Base-by-base conservation (phyloP, 257 asterid species). In the Coffea eugenioides region DNA sequence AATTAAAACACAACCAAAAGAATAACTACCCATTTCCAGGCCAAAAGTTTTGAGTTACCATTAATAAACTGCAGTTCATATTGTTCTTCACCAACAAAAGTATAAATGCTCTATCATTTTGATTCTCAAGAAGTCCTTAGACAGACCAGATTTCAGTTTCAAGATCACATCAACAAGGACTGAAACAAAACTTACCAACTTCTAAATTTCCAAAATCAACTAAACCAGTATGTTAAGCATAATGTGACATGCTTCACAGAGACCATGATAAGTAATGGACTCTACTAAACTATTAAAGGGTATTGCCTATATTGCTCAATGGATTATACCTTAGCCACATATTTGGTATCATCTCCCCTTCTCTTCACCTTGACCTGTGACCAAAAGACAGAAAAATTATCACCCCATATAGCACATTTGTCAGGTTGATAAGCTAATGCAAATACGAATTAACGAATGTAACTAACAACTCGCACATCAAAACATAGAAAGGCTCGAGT, bases 351-450 rank as follows among this genome's bases (percentile, higher is more conserved):
- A 81, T 93, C 97, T 43, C 98, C 98, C 88, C 97, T 85, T 88
- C 92, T 89, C 87, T 93, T 93, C 66, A 93, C 97, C 87, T 93
- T 93, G 87, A 93, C 92, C 98, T 93, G 93, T 81, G 86, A 84
- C 76, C 81, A 83, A 82, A 80, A 69, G 70, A 74, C 79, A 80
- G 25, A 76, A 75, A 49, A 8, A 68, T 52, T 45, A 31, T 57
- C 77, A 80, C 65, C 68, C 66, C 68, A 78, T 46, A 74, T 68
- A 82, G 79, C 76, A 86, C 39, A 71, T 36, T 13, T 36, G 34
- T 76, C 54, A 43, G 6, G 31, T 13, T 75, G 43, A 79, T 46
- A 61, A 14, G 46, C 34, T 43, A 61, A 49, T 66, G 18, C n/a
- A 62, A 64, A 76, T 2, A 74, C 31, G 4, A n/a, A 61, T 23